phyloP scores from a whole-genome alignment of 345 rosid genomes.

The Camelina laxa region DNA sequence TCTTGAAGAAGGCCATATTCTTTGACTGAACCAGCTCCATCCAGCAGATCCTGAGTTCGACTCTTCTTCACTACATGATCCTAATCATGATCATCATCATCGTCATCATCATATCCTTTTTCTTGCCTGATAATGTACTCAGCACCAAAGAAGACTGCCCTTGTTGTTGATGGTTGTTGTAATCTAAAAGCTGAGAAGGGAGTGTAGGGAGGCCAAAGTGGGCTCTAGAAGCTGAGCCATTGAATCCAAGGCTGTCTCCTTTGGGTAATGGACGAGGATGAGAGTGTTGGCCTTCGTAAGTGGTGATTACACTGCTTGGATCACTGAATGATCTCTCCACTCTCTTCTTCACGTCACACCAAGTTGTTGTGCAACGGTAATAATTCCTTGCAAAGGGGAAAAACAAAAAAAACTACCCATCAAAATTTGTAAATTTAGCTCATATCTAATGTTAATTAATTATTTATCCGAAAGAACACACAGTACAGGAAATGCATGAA shows the following conservation, averaged over 20 bases:
- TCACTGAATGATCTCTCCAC: conserved; percentile 80
- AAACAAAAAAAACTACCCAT: neutral
- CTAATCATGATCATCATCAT: neutral
- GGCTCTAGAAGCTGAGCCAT: conserved; percentile 50
- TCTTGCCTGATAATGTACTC: conserved; percentile 5
- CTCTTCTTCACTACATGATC: conserved; percentile 26
- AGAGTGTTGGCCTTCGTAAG: conserved; percentile 87
- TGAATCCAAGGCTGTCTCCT: conserved; percentile 40
- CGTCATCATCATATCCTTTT: neutral
- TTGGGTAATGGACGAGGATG: conserved; percentile 73
- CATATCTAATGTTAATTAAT: neutral
- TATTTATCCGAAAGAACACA: neutral
- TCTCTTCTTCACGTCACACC: conserved; percentile 91
- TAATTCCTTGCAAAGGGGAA: conserved; percentile 63
- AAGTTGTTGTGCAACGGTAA: conserved; percentile 90
- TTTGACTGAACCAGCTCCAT: conserved; percentile 31
- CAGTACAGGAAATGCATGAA: neutral
- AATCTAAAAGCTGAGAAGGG: conserved; percentile 37
- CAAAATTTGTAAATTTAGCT: neutral
- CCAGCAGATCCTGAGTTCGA: conserved; percentile 8
- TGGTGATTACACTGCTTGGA: conserved; percentile 75
- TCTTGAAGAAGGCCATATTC: conserved; percentile 87
- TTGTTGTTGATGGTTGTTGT: conserved; percentile 28
- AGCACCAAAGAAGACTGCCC: conserved; percentile 12
- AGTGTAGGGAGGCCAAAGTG: conserved; percentile 49